Evolutionary conservation across 495 filamentous ascomycete genomes (phyloP), one percentile per base, ranked within the genome.

Genomic region (Lasiosphaeris hirsuta): DNA sequence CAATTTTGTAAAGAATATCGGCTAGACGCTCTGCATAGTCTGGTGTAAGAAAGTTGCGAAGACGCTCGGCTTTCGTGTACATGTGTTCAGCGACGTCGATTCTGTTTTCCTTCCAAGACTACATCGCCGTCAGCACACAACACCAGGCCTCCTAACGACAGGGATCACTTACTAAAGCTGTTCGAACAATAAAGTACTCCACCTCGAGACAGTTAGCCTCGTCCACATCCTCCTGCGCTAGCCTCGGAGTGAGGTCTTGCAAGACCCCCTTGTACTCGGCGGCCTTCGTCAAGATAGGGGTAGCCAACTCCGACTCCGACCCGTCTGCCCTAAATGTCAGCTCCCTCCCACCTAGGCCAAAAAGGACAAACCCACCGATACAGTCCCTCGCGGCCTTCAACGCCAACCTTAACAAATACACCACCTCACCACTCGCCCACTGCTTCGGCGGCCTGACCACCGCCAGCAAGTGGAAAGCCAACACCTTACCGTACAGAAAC

Each of bases 31-130:
- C 89, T 10, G 81, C 77, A 18, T 77, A 73, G 13, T 69, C 59
- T 11, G 80, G 71, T 50, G 86, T 79, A 8, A 80, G 71, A 3
- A 65, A 55, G 4, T 63, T 58, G 7, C 66, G 66, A 9, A 75
- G 66, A 8, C 65, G 57, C 23, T 76, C 71, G 7, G 79, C 67
- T 61, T 89, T 88, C 13, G 73, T 73, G 69, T 86, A 92, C 74
- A 93, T 80, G 66, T 88, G 83, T 51, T 94, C 88, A 9, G 90
- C 89, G 34, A 95, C 77, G 55, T 92, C 86, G 30, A 86, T 72
- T 34, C 86, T 79, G 42, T 80, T 78, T 64, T 90, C 84, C 45
- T 80, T 77, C 87, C 86, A 93, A 30, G 87, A 81, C 88, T 95
- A 48, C 19, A 59, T n/a, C 39, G 30, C 54, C 47, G 63, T 56